phyloP scores from a whole-genome alignment of 768 basidiomycete species.

The Boletus bicolor region DNA sequence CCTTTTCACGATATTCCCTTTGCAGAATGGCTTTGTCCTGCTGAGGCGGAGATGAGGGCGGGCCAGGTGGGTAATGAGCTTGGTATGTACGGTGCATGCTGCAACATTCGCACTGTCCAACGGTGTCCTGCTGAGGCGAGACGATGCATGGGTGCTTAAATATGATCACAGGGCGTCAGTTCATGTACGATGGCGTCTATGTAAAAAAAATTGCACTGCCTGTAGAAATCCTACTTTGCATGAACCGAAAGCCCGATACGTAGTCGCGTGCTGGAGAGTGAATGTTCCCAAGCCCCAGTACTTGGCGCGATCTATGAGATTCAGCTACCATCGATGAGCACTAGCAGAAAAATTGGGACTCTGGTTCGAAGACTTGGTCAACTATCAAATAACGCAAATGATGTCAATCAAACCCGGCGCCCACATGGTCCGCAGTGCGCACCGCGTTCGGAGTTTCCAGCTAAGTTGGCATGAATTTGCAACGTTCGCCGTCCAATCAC shows the following conservation, averaged over 20 bases:
- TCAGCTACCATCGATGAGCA: background rate
- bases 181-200: background rate
- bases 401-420: too few species aligned
- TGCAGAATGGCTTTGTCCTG: constrained; percentile 16
- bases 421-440: too few species aligned
- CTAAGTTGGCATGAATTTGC: background rate
- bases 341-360: background rate
- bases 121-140: background rate
- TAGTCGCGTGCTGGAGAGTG: background rate
- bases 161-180: background rate
- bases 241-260: too few species aligned
- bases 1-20: constrained; percentile 23
- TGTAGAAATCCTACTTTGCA: background rate
- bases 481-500: background rate
- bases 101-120: background rate
- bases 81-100: constrained; percentile 1
- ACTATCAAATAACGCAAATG: background rate
- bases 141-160: background rate
- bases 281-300: background rate
- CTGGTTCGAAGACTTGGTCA: background rate
- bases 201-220: background rate
- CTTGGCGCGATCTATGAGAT: background rate
- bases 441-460: background rate
- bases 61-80: background rate
- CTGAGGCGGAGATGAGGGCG: background rate